A percentile compares a stretch with the other conserved stretches of the same genome.
Evolutionary conservation across 768 basidiomycete genomes (phyloP).

Genomic region (Terana coerulea): DNA sequence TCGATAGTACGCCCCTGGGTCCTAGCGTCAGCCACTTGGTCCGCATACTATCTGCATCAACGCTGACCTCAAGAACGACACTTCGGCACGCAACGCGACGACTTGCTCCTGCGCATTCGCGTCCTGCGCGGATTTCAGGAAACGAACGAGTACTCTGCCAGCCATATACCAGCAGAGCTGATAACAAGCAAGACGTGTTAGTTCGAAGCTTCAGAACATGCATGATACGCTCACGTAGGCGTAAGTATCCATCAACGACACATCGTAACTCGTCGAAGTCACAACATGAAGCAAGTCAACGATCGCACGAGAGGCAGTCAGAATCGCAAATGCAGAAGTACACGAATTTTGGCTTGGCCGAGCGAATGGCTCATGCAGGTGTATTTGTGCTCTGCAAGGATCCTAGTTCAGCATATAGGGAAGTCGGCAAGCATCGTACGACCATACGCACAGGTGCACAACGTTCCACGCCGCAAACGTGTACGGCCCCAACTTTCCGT

Average conservation of each 20-base stretch:
- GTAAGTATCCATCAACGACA: conserved; percentile 64
- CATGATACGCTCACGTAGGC: conserved; percentile 46
- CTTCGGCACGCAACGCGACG: conserved; percentile 53
- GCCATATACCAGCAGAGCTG: conserved; percentile 55
- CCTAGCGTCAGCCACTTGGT: conserved; percentile 24
- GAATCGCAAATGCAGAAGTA: conserved; percentile 64
- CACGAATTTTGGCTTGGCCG: conserved; percentile 55
- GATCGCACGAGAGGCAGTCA: conserved; percentile 62
- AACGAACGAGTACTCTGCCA: conserved; percentile 64
- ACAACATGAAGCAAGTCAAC: conserved; percentile 64
- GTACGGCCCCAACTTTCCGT: conserved; percentile 51
- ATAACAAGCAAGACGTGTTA: background rate
- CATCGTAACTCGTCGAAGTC: conserved; percentile 69
- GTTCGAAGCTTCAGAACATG: background rate
- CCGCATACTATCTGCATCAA: background rate
- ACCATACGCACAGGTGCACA: conserved; percentile 9
- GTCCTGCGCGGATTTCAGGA: conserved; percentile 61
- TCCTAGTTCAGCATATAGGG: background rate
- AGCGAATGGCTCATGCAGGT: conserved; percentile 79
- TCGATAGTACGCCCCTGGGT: conserved; percentile 42
- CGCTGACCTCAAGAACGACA: conserved; percentile 59
- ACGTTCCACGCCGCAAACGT: conserved; percentile 35
- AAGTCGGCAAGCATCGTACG: background rate
- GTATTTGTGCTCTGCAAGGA: conserved; percentile 55
- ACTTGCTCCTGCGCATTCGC: conserved; percentile 55